These are phyloP conservation scores for Sarcomyxa edulis DNA, from an alignment of 768 basidiomycete species.

Conservation along the genomic window DNA sequence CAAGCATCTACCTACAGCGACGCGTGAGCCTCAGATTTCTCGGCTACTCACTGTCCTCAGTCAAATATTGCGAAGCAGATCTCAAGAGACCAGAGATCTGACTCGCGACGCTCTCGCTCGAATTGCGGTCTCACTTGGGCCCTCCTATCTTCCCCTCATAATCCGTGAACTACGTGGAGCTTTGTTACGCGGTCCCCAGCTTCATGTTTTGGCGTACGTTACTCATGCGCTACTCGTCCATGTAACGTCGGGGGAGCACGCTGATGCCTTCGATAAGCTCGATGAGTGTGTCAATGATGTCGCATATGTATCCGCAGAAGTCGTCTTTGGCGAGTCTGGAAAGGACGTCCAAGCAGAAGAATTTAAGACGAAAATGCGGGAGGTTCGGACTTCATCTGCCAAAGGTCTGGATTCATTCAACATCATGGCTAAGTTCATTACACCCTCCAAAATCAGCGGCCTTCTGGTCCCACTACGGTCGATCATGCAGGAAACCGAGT, in stretches of 20 bases:
- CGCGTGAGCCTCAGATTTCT: constrained; percentile 63
- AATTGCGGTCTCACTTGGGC: constrained; percentile 69
- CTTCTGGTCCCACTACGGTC: constrained; percentile 75
- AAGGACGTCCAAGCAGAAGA: constrained; percentile 85
- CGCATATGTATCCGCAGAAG: constrained; percentile 78
- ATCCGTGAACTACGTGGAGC: constrained; percentile 82
- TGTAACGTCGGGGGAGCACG: constrained; percentile 60
- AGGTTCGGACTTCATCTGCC: constrained; percentile 80
- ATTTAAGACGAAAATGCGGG: constrained; percentile 92
- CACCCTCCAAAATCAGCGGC: constrained; percentile 69
- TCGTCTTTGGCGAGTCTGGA: constrained; percentile 91
- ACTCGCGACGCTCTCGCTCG: constrained; percentile 78
- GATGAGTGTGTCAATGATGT: constrained; percentile 78
- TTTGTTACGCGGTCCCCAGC: constrained; percentile 85
- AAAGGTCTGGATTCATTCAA: constrained; percentile 84
- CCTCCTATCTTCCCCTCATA: constrained; percentile 65
- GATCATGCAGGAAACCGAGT: constrained; percentile 83
- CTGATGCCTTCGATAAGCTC: constrained; percentile 50
- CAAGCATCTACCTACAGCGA: constrained; percentile 62
- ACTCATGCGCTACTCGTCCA: constrained; percentile 80
- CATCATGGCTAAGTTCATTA: constrained; percentile 72
- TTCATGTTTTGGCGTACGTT: constrained; percentile 86
- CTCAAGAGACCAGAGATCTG: constrained; percentile 88
- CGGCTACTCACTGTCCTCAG: constrained; percentile 79
- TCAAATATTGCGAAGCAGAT: constrained; percentile 89